phyloP scores from a whole-genome alignment of 2,329 filamentous ascomycete genomes.

The Cladobotryum protrusum region DNA sequence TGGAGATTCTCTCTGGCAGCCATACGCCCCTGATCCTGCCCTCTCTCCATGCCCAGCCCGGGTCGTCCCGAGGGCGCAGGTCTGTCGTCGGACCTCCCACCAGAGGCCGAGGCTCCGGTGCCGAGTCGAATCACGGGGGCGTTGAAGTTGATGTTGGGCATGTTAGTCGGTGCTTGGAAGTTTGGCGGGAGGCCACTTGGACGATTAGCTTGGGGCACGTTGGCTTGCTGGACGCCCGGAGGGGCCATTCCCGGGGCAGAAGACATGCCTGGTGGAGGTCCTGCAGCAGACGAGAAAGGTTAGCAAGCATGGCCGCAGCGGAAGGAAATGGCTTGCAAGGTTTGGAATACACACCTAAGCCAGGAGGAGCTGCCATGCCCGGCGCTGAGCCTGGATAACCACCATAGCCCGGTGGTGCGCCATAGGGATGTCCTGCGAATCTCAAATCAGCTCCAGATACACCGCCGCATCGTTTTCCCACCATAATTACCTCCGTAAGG shows the following conservation, averaged over 20 bases:
- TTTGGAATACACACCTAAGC: conserved; percentile 60
- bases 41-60: conserved; percentile 56
- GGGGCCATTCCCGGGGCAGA: conserved; percentile 73
- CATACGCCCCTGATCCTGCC: conserved; percentile 60
- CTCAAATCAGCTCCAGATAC: conserved; percentile 9
- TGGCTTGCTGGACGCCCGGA: conserved; percentile 71
- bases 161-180: conserved; percentile 84
- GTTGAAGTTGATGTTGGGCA: conserved; percentile 98
- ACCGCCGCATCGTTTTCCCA: background rate
- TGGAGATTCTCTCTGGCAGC: conserved; percentile 63
- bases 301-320: conserved; percentile 8
- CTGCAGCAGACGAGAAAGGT: conserved; percentile 33
- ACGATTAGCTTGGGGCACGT: conserved; percentile 68
- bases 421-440: conserved; percentile 48
- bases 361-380: conserved; percentile 71
- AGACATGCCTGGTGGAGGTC: conserved; percentile 73
- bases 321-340: background rate
- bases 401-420: conserved; percentile 66
- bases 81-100: conserved; percentile 35
- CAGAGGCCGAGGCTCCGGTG: conserved; percentile 57
- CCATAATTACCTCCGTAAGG: conserved; percentile 48
- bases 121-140: conserved; percentile 93
- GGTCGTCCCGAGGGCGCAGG: conserved; percentile 31
- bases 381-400: conserved; percentile 58
- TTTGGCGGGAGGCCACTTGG: conserved; percentile 72